A percentile compares a stretch with the other conserved stretches of the same genome.
These are phyloP conservation scores for Trichoderma oligosporum DNA, from an alignment of 2,329 filamentous ascomycete species.

Conservation along the genomic window DNA sequence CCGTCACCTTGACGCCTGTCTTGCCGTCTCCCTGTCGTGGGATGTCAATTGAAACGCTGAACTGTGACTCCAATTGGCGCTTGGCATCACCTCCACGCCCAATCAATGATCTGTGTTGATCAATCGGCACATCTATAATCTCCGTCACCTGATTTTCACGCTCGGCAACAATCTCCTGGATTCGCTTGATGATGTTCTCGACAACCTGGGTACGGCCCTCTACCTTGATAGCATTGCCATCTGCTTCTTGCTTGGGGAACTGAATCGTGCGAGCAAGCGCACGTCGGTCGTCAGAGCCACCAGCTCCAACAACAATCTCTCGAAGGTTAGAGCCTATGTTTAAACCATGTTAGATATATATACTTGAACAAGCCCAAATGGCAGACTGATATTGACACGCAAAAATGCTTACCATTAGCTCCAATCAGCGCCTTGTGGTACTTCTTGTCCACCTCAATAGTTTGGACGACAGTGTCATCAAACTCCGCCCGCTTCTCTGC, in stretches of 20 bases:
- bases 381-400: too few relatives aligned
- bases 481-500: conserved; percentile 83
- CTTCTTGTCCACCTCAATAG: conserved; percentile 89
- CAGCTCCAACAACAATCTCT: conserved; percentile 80
- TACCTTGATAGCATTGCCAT: conserved; percentile 78
- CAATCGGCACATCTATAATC: conserved; percentile 74
- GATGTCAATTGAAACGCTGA: conserved; percentile 83
- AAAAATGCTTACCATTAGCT: conserved; percentile 66
- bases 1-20: conserved; percentile 81
- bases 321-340: conserved; percentile 72
- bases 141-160: conserved; percentile 79
- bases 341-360: background rate
- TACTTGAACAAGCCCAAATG: too few relatives aligned
- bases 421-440: conserved; percentile 89
- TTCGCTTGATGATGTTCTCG: conserved; percentile 79
- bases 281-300: conserved; percentile 81
- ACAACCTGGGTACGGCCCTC: conserved; percentile 82
- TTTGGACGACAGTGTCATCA: conserved; percentile 81
- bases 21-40: conserved; percentile 82
- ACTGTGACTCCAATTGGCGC: conserved; percentile 78
- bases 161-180: conserved; percentile 76
- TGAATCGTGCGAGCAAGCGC: conserved; percentile 85
- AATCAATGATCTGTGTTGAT: conserved; percentile 88
- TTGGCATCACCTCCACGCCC: conserved; percentile 87
- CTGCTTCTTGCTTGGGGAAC: conserved; percentile 85